Base-by-base conservation (phyloP, 805 yeast species). In the Pichia californica region DNA sequence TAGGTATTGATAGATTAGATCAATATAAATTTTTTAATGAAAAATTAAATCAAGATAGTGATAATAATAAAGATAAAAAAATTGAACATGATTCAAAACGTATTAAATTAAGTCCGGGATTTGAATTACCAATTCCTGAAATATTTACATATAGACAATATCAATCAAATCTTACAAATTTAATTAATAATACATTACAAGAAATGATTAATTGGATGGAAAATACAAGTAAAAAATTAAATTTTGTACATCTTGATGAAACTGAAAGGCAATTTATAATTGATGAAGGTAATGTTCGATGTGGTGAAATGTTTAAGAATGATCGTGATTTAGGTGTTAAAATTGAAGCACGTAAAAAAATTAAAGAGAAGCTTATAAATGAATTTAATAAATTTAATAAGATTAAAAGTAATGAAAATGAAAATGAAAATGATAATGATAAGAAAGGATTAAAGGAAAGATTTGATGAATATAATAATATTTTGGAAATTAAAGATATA, bases 291-390 rank as follows among this genome's bases (percentile, higher is more conserved):
- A 69, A 71, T 51, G 55, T 48, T 2, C 56, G 60, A 27, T 68
- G 73, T 21, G 80, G 76, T 3, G 58, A 56, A 2, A 43, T 55
- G 10, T 76, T 70, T 52, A 69, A 71, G 39, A 56, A 57, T 29
- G 53, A 63, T 18, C 64, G 66, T 36, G 54, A 49, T 10, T 51
- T 61, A 15, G 68, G 64, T 31, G 64, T 60, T 5, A 54, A 53
- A 21, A 56, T 63, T 14, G 52, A 53, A 3, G 53, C 51, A 4
- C 48, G 59, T 21, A 54, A 48, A 18, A 64, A 63, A 43, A 58
- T 63, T 38, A 56, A 55, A 10, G 63, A 53, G 5, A 61, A 62
- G 14, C 47, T 57, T n/a, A 63, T 61, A 28, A 10, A 11, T 31
- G 52, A 49, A 66, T 46, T 40, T 57, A 20, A 52, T 39, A 7